A percentile compares a stretch with the other conserved stretches of the same genome.
Evolutionary conservation across 768 basidiomycete genomes (phyloP).

Genomic region (Amanita brunnescens): DNA sequence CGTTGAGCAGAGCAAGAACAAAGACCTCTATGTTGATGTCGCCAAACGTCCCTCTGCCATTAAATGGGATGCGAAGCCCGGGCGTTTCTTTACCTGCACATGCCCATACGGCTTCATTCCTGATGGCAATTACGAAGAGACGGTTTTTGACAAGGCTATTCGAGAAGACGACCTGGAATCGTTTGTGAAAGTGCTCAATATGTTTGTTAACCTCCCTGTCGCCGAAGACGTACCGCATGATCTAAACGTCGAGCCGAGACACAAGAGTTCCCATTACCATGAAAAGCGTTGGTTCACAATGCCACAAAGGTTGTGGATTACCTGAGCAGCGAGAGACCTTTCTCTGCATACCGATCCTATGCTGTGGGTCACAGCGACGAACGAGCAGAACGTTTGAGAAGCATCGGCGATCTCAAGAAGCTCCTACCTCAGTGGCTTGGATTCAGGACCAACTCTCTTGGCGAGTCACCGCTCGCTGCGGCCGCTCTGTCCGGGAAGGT

Average conservation of each 20-base stretch:
- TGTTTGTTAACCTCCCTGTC: slow-evolving; percentile 30
- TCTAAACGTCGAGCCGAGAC: slow-evolving; percentile 26
- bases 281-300: slow-evolving; percentile 30
- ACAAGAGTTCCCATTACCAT: slow-evolving; percentile 25
- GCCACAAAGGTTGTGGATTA: slow-evolving; percentile 36
- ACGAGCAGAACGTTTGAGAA: slow-evolving; percentile 33
- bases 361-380: slow-evolving; percentile 32
- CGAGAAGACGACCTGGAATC: slow-evolving; percentile 39
- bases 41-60: slow-evolving; percentile 39
- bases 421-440: slow-evolving; percentile 42
- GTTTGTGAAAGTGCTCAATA: slow-evolving; percentile 36
- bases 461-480: slow-evolving; percentile 44
- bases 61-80: slow-evolving; percentile 30
- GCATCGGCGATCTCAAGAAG: slow-evolving; percentile 28
- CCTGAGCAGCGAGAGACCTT: slow-evolving; percentile 34
- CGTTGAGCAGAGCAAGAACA: slow-evolving; percentile 19
- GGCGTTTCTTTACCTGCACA: neutral
- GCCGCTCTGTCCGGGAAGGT: slow-evolving; percentile 30
- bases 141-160: slow-evolving; percentile 28
- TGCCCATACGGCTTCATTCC: neutral
- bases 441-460: slow-evolving; percentile 35
- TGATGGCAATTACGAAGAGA: slow-evolving; percentile 1
- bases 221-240: slow-evolving; percentile 30
- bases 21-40: slow-evolving; percentile 31
- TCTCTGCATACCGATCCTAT: slow-evolving; percentile 44